Evolutionary conservation across 2,329 filamentous ascomycete genomes (phyloP).

Genomic region (Paecilomyces fulvus): DNA sequence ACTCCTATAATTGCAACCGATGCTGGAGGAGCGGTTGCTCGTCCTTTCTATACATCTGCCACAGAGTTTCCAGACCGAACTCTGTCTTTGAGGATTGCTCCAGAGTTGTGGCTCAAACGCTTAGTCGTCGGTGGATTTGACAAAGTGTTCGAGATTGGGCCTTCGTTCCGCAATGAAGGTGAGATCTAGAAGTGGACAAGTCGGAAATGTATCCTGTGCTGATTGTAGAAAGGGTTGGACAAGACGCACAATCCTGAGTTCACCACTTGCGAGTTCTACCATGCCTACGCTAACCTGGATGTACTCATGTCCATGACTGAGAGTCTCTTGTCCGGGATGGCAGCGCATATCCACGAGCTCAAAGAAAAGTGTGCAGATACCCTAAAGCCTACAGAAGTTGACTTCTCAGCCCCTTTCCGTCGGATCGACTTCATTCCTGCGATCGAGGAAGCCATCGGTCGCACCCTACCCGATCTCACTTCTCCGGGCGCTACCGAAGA

Average conservation of each 20-base stretch:
- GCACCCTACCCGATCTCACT: slow-evolving; percentile 56
- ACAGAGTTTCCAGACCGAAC: slow-evolving; percentile 65
- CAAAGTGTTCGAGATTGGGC: slow-evolving; percentile 85
- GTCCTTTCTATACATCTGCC: slow-evolving; percentile 73
- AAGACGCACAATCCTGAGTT: slow-evolving; percentile 95
- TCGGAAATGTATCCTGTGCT: not conserved
- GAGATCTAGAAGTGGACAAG: slow-evolving; percentile 8
- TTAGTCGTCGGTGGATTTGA: slow-evolving; percentile 83
- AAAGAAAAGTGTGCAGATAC: slow-evolving; percentile 30
- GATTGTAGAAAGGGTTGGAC: slow-evolving; percentile 50
- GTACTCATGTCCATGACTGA: slow-evolving; percentile 71
- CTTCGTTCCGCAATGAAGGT: slow-evolving; percentile 88
- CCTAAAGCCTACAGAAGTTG: slow-evolving; percentile 41
- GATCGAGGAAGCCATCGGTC: slow-evolving; percentile 60
- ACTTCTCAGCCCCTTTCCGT: slow-evolving; percentile 52
- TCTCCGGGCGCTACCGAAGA: slow-evolving; percentile 48
- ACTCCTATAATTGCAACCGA: slow-evolving; percentile 78
- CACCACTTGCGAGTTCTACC: slow-evolving; percentile 95
- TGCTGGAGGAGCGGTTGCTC: slow-evolving; percentile 79
- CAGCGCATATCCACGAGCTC: slow-evolving; percentile 41
- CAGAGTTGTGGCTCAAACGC: slow-evolving; percentile 90
- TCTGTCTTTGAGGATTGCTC: slow-evolving; percentile 77
- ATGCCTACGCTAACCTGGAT: slow-evolving; percentile 68
- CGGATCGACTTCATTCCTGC: slow-evolving; percentile 74
- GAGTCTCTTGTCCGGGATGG: slow-evolving; percentile 55